Conservation (phyloP, 192 early-diverging fungal genomes). For the Podila horticola region DNA sequence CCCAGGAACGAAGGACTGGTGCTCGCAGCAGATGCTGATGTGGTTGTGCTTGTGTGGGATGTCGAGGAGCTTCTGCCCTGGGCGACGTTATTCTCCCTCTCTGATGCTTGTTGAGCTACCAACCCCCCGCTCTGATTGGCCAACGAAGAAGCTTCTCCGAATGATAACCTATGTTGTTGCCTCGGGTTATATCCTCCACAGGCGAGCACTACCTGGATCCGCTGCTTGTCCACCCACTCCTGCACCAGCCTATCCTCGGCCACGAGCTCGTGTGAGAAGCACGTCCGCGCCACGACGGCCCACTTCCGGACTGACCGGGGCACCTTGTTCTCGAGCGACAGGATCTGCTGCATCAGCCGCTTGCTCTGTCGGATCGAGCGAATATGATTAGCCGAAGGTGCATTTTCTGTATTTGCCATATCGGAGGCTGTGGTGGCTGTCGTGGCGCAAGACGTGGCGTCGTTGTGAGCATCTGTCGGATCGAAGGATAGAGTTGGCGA, state of each 20-base stretch:
- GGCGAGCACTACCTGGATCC: constrained; percentile 32
- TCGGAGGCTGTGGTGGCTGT: neutral
- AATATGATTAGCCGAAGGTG: neutral
- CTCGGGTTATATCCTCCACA: neutral
- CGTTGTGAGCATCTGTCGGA: neutral
- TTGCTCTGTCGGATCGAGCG: constrained; percentile 17
- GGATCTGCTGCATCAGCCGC: constrained; percentile 40
- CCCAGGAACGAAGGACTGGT: neutral
- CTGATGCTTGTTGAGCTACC: neutral
- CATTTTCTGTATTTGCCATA: neutral
- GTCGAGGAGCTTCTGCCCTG: neutral
- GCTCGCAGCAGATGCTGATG: neutral
- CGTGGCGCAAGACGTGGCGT: neutral
- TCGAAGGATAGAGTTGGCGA: neutral
- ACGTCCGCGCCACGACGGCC: constrained; percentile 23
- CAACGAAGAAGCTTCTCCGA: neutral
- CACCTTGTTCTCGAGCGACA: constrained; percentile 46
- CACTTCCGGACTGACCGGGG: constrained; percentile 39
- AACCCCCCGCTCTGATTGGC: neutral
- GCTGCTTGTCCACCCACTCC: constrained; percentile 44
- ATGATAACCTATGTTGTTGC: neutral
- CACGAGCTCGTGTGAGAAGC: constrained; percentile 32
- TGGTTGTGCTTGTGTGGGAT: neutral
- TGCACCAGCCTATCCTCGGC: constrained; percentile 32
- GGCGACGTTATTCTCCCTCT: neutral